Evolutionary conservation across 2,329 filamentous ascomycete species (phyloP), one percentile per base, ranked within the genome.

Genomic region (Xylariales sp.): DNA sequence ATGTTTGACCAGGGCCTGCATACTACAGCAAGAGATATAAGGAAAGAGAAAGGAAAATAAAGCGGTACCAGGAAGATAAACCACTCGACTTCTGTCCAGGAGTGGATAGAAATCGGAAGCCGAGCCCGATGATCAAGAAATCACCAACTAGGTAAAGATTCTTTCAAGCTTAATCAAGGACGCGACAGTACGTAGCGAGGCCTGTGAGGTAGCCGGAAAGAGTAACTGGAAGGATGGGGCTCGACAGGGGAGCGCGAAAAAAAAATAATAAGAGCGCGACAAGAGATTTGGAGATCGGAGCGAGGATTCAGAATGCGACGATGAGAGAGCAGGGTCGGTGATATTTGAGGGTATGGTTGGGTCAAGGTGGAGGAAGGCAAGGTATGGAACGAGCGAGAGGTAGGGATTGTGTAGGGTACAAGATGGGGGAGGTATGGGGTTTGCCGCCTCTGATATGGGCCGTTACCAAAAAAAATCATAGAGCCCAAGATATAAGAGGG

Each of bases 121-220:
- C 48, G 55, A 54, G 53, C 54, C 60, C 54, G 58, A 57, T 48
- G 54, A 54, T 56, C 57, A 50, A 61, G 58, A 53, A 55, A 55
- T 58, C 49, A 55, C 55, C 52, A 50, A 61, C 55, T 60, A 52
- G 54, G 55, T 50, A 39, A 54, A 44, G 49, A n/a, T n/a, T n/a
- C 42, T 48, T 48, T 46, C 47, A 51, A 52, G 49, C 47, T 49
- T 52, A 50, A 52, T 50, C 40, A 47, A n/a, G 45, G 49, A 50
- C 46, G 48, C 47, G 46, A 49, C 44, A 42, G 48, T 23, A 45
- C 45, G 34, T n/a, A n/a, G n/a, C n/a, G n/a, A 40, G 48, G 44
- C 43, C 38, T 41, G 48, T 33, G 45, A 47, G 38, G 33, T 37
- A 40, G 35, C 38, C 38, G 41, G 42, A 41, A 36, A 48, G 39